Evolutionary conservation across 345 rosid species (phyloP), one percentile per base, ranked within the genome.

Genomic region (Dipteronia sinensis): DNA sequence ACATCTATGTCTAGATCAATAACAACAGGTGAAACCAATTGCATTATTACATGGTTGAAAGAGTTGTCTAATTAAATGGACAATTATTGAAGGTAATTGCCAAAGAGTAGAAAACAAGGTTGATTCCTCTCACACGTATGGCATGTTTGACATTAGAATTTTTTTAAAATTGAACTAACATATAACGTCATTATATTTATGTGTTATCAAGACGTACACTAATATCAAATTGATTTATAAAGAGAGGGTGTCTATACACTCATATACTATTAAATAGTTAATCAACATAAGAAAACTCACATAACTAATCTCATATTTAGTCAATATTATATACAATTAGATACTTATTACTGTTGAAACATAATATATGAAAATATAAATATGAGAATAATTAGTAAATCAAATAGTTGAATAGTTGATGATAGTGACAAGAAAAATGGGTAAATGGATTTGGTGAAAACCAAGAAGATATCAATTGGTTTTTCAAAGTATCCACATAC

Each of bases 361-460:
- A 12, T 12, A 15, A 16, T n/a, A 51, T n/a, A 51, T 13, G 3
- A 51, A 15, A 46, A 16, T 15, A 15, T 17, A 11, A 65, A 73
- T 10, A 77, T 13, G 80, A 71, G 81, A 59, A 23, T 23, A 69
- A 64, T 64, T 44, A 17, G 69, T 65, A 51, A 15, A 16, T 51
- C 13, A 51, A 51, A 17, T 51, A 15, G 16, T 51, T 15, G 7
- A 15, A 51, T 51, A 20, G 49, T 34, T 46, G 47, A 61, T 20
- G 75, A 69, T 10, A 34, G 76, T 49, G 86, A 77, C 63, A 38
- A 27, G 29, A 51, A 46, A 51, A 51, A 51, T 51, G n/a, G 25
- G 65, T 6, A 40, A 20, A 22, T 76, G 80, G 87, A 55, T 79
- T 79, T 74, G 81, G 81, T 77, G 15, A 75, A n/a, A 75, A 44